Evolutionary conservation across 2,329 filamentous ascomycete genomes (phyloP).

Genomic region (Colletotrichum agaves): DNA sequence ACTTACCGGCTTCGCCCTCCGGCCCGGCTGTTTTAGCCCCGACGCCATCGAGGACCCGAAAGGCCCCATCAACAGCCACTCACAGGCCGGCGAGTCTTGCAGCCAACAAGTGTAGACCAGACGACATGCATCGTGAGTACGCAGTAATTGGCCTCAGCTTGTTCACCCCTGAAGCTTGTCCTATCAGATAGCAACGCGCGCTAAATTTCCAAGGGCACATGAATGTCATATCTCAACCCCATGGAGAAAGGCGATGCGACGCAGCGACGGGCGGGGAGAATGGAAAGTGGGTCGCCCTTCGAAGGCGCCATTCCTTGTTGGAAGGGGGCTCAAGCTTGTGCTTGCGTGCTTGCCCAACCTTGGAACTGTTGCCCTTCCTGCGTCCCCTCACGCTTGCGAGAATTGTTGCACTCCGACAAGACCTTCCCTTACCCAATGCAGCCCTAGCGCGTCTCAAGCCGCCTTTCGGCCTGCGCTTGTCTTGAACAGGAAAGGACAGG

Average conservation of each 20-base stretch:
- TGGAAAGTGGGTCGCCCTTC: conserved; percentile 1
- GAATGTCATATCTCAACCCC: conserved; percentile 1
- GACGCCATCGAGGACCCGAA: neutral
- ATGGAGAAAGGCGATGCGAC: conserved; percentile 2
- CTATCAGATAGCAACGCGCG: neutral
- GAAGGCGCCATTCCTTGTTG: neutral
- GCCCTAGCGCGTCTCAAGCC: conserved; percentile 21
- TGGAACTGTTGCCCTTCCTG: too few relatives aligned
- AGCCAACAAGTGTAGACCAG: too few relatives aligned
- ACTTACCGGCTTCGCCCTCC: neutral
- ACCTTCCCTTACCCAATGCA: conserved; percentile 26
- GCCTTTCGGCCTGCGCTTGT: conserved; percentile 5
- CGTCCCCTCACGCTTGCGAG: conserved; percentile 1
- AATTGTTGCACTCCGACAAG: conserved; percentile 11
- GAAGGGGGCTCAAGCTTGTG: neutral
- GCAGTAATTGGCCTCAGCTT: neutral
- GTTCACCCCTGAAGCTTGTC: neutral
- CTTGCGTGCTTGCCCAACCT: too few relatives aligned
- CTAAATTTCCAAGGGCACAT: conserved; percentile 2
- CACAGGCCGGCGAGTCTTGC: too few relatives aligned
- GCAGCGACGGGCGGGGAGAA: neutral
- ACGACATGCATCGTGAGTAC: too few relatives aligned
- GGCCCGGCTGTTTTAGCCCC: conserved; percentile 3
- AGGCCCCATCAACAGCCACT: too few relatives aligned
- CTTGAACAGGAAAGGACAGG: neutral